Conservation (phyloP, 2,329 filamentous ascomycete genomes). For the Trichoderma guizhouense region DNA sequence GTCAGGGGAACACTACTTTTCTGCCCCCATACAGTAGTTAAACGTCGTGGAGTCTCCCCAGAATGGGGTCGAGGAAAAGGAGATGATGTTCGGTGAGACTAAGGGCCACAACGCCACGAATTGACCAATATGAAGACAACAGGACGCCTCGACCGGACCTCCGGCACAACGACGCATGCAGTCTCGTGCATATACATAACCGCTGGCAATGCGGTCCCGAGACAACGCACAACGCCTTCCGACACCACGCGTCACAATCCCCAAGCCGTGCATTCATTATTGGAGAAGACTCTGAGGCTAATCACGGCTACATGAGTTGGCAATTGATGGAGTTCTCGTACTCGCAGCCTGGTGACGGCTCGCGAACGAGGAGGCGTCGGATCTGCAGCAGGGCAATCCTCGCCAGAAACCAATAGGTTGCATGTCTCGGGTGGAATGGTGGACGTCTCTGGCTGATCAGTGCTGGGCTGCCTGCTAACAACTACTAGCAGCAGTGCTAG, state of each 20-base stretch:
- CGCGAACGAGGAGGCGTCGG: background rate
- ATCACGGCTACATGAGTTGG: background rate
- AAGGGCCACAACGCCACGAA: conserved; percentile 6
- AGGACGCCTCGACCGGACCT: conserved; percentile 15
- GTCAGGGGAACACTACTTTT: conserved; percentile 12
- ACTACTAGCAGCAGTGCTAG: background rate
- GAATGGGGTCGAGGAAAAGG: conserved; percentile 7
- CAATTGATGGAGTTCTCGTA: background rate
- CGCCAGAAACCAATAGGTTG: background rate
- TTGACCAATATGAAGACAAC: conserved; percentile 1
- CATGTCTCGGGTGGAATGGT: background rate
- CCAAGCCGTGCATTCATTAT: background rate
- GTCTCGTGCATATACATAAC: background rate
- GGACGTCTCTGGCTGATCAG: background rate
- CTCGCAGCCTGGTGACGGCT: background rate
- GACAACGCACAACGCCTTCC: conserved; percentile 9
- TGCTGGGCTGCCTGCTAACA: background rate
- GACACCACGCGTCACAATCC: background rate
- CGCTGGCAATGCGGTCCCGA: conserved; percentile 3
- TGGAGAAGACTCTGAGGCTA: background rate
- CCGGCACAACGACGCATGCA: conserved; percentile 3
- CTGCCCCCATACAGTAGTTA: background rate
- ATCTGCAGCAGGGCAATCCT: conserved; percentile 9
- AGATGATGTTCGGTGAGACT: conserved; percentile 9
- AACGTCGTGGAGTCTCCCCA: conserved; percentile 11